phyloP scores from a whole-genome alignment of 169 alveolate genomes.

The Condylostoma magnum region DNA sequence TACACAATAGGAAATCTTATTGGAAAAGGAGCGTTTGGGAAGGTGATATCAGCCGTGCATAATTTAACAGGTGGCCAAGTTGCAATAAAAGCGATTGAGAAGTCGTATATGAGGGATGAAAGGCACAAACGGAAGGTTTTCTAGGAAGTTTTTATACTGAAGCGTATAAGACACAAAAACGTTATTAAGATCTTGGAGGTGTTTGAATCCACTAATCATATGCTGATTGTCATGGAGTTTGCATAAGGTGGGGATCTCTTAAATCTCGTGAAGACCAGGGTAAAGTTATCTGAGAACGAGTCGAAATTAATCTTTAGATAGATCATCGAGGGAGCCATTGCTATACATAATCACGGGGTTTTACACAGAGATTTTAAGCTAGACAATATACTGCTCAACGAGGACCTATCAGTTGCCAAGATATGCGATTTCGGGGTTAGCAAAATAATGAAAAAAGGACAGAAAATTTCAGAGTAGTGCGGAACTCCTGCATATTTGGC shows the following conservation, averaged over 20 bases:
- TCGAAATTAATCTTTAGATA: slow-evolving; percentile 56
- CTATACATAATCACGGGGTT: slow-evolving; percentile 59
- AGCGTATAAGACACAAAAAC: slow-evolving; percentile 45
- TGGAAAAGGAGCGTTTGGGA: slow-evolving; percentile 81
- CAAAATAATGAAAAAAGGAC: slow-evolving; percentile 37
- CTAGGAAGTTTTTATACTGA: slow-evolving; percentile 41
- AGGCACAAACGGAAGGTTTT: slow-evolving; percentile 41
- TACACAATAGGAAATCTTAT: slow-evolving; percentile 45
- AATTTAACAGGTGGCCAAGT: slow-evolving; percentile 72
- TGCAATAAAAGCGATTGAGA: slow-evolving; percentile 60
- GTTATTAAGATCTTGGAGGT: slow-evolving; percentile 51
- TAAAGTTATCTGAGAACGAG: slow-evolving; percentile 44
- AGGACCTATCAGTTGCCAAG: slow-evolving; percentile 45
- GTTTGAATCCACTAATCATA: slow-evolving; percentile 61
- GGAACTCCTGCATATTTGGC: slow-evolving; percentile 82
- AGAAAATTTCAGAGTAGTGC: slow-evolving; percentile 54
- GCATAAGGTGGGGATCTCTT: slow-evolving; percentile 73
- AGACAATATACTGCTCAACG: slow-evolving; percentile 67
- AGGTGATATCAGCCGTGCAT: slow-evolving; percentile 73
- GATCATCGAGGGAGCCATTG: slow-evolving; percentile 36
- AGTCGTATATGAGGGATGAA: slow-evolving; percentile 51
- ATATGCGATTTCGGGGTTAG: slow-evolving; percentile 82
- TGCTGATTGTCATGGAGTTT: slow-evolving; percentile 71
- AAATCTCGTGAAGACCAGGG: slow-evolving; percentile 46
- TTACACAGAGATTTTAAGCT: slow-evolving; percentile 80